These are phyloP conservation scores for Nasturtium officinale DNA, from an alignment of 345 rosid genomes.

Conservation along the genomic window DNA sequence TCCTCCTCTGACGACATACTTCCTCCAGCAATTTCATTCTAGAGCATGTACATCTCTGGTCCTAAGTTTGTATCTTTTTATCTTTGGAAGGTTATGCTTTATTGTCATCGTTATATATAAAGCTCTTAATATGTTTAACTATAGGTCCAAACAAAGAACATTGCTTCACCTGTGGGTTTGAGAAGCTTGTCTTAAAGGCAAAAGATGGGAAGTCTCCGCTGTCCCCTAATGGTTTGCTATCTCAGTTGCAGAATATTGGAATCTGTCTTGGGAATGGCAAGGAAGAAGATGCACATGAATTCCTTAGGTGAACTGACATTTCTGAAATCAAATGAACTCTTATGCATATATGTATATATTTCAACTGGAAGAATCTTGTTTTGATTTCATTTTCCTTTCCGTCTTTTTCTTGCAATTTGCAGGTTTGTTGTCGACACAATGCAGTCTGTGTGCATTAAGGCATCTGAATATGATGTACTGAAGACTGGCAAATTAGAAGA, in stretches of 20 bases:
- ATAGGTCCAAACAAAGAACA: slow-evolving; percentile 75
- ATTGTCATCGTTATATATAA: slow-evolving; percentile 14
- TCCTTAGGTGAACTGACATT: slow-evolving; percentile 64
- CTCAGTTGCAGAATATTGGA: slow-evolving; percentile 70
- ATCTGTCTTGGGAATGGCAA: slow-evolving; percentile 80
- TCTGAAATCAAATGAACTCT: slow-evolving; percentile 6
- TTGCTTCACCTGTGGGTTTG: slow-evolving; percentile 95
- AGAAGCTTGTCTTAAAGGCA: slow-evolving; percentile 68
- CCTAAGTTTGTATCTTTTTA: slow-evolving; percentile 1
- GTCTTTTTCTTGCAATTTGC: slow-evolving; percentile 27
- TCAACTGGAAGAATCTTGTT: slow-evolving; percentile 11
- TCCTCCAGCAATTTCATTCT: slow-evolving; percentile 83
- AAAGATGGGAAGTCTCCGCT: slow-evolving; percentile 70
- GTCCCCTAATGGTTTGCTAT: slow-evolving; percentile 70
- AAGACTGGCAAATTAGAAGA: slow-evolving; percentile 64
- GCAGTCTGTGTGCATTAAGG: slow-evolving; percentile 86
- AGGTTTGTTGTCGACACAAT: slow-evolving; percentile 88
- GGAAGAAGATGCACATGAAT: slow-evolving; percentile 99
- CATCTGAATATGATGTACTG: slow-evolving; percentile 49
- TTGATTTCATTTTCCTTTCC: slow-evolving; percentile 13
- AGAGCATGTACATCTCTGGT: slow-evolving; percentile 63
- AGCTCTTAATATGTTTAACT: slow-evolving; percentile 26
- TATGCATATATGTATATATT: slow-evolving; percentile 6
- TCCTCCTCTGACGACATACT: slow-evolving; percentile 86
- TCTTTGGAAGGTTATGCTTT: slow-evolving; percentile 12